Evolutionary conservation across 2,329 filamentous ascomycete genomes (phyloP), one percentile per base, ranked within the genome.

Genomic region (Ascochyta viciae-villosae): DNA sequence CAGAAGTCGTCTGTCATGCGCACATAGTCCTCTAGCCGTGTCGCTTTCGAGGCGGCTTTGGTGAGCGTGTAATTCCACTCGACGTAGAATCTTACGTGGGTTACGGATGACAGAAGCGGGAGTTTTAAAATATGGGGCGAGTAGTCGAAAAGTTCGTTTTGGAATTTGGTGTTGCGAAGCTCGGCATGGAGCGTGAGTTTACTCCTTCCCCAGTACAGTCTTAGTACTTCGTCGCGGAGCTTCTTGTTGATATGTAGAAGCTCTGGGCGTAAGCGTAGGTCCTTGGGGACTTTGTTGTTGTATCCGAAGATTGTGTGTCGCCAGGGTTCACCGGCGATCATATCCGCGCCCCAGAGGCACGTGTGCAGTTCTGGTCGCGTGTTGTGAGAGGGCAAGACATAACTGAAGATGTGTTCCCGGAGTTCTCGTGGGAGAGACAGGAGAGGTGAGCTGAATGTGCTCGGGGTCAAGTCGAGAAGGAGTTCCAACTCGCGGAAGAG

Each of bases 161-260:
- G 67, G 10, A 57, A 58, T 12, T 57, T 59, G 2, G 63, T 66
- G 44, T 74, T 75, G 3, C 72, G 66, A 16, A 75, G 43, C 40
- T 75, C 73, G 4, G 70, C 68, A 43, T 75, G 73, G 6, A 75
- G 60, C 1, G 68, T 73, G 34, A 75, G 54, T 35, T 71, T 70
- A 60, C 67, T 67, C 3, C 57, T 56, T 3, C 57, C 60, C 45
- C 68, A 73, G 49, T 73, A 75, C 10, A 61, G 58, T 40, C 63
- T 38, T 6, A 74, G 56, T 7, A 73, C 22, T 37, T 75, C 73
- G 24, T 62, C 61, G 9, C 68, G 71, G 3, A 74, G 52, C 58
- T 72, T 67, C 16, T 62, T 65, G 54, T 73, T 74, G 47, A 75
- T 68, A 24, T 72, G 60, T 4, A 72, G 63, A 0, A 73, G 57